A percentile compares a stretch with the other conserved stretches of the same genome.
Conservation (phyloP, 2,329 filamentous ascomycete genomes). For the Colletotrichum kahawae region DNA sequence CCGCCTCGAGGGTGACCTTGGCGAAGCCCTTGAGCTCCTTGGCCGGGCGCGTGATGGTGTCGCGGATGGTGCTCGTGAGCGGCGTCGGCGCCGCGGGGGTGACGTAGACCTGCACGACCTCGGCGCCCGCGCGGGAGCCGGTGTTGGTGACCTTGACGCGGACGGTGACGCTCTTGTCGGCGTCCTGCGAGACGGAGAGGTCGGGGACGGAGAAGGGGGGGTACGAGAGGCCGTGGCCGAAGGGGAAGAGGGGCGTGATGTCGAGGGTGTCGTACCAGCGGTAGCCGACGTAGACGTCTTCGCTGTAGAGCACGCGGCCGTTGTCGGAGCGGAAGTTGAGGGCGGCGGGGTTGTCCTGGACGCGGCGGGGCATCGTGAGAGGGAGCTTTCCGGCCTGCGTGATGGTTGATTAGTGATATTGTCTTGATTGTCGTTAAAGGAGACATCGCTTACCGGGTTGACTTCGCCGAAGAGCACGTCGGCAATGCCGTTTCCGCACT, state of each 20-base stretch:
- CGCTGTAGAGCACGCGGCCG: constrained; percentile 70
- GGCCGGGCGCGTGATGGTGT: constrained; percentile 36
- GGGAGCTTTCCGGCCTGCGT: constrained; percentile 73
- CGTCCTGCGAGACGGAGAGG: constrained; percentile 41
- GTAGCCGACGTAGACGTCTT: constrained; percentile 77
- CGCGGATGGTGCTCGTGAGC: constrained; percentile 20
- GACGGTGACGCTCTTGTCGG: constrained; percentile 19
- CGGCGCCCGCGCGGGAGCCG: constrained; percentile 27
- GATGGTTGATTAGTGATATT: constrained; percentile 24
- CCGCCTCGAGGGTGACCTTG: constrained; percentile 42
- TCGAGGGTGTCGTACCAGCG: constrained; percentile 64
- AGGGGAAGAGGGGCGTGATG: constrained; percentile 63
- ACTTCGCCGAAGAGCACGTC: constrained; percentile 30
- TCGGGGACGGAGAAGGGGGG: constrained; percentile 64
- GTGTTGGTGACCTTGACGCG: constrained; percentile 52
- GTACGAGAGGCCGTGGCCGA: constrained; percentile 73
- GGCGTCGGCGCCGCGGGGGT: constrained; percentile 26
- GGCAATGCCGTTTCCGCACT: constrained; percentile 28
- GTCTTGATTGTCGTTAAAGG: accelerated
- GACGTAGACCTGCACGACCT: constrained; percentile 36
- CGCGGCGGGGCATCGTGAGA: constrained; percentile 67
- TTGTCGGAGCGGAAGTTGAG: constrained; percentile 70
- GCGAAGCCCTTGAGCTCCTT: constrained; percentile 50
- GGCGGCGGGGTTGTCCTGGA: constrained; percentile 73
- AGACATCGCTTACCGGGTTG: constrained; percentile 40